A percentile compares a stretch with the other conserved stretches of the same genome.
Conservation (phyloP, 352 stramenopile genomes). For the Globisporangium polare region DNA sequence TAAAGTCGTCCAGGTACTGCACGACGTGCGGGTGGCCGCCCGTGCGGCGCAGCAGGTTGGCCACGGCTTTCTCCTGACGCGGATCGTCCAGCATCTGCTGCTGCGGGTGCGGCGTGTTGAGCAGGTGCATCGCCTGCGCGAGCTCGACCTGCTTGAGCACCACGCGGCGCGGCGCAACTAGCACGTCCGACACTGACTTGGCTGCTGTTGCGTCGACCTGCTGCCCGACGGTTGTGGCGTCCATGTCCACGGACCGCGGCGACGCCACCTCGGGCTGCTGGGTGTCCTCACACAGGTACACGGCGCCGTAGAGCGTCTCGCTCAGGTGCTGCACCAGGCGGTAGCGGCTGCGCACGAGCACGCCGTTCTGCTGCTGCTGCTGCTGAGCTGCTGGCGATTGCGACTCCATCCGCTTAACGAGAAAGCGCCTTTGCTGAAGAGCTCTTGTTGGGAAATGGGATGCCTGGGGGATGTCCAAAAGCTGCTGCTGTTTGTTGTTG, state of each 20-base stretch:
- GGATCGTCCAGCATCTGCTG: slow-evolving; percentile 31
- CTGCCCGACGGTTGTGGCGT: neutral
- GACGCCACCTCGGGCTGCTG: neutral
- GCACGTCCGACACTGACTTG: neutral
- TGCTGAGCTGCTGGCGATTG: neutral
- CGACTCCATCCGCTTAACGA: neutral
- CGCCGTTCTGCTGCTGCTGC: slow-evolving; percentile 4
- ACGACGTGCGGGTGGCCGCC: slow-evolving; percentile 46
- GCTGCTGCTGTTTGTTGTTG: too few relatives aligned
- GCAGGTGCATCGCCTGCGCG: slow-evolving; percentile 22
- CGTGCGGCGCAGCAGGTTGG: slow-evolving; percentile 25
- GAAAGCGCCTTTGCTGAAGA: too few relatives aligned
- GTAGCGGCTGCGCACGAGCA: slow-evolving; percentile 28
- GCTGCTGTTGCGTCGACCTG: neutral
- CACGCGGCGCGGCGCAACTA: slow-evolving; percentile 16
- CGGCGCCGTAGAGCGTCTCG: slow-evolving; percentile 40
- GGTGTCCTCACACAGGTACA: slow-evolving; percentile 43
- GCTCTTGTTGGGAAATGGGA: neutral
- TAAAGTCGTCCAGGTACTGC: slow-evolving; percentile 40
- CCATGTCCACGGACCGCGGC: slow-evolving; percentile 2
- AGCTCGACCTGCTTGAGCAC: slow-evolving; percentile 51
- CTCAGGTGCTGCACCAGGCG: slow-evolving; percentile 29
- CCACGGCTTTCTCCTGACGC: slow-evolving; percentile 33
- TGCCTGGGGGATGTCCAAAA: too few relatives aligned
- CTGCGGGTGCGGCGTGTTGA: slow-evolving; percentile 14